Base-by-base conservation (phyloP, 345 rosid genomes). In the Erysimum cheiranthoides region DNA sequence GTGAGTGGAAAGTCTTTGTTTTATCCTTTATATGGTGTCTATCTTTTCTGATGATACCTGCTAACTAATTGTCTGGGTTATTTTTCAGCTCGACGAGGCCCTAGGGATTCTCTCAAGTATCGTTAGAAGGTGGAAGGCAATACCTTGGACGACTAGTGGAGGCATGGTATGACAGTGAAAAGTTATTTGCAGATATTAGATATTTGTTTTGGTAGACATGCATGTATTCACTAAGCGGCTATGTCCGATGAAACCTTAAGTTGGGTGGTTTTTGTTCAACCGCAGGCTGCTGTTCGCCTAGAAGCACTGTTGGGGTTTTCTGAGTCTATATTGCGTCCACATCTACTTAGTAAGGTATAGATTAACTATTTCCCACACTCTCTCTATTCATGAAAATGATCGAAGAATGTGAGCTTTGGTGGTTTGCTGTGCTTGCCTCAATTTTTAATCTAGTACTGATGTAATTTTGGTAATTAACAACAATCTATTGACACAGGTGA, bases 121-220 rank as follows among this genome's bases (percentile, higher is more conserved):
- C 51, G 73, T 84, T 61, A 67, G 51, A 70, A 86, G 82, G 83
- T 89, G 93, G 95, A 85, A 86, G 73, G 83, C 83, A 56, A 81
- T 91, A 78, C 82, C 83, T 8, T 91, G 95, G 97, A 84, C 87
- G n/a, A 84, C 85, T 79, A 82, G 89, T 78, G 97, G 91, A 70
- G 93, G 95, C 84, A 80, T 84, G 90, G 90, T 89, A 89, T 67
- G 86, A 42, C 62, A 21, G 34, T 14, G 62, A 39, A 73, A 14
- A 40, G 16, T 73, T 60, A 49, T 21, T 53, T 68, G 18, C 38
- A 61, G 50, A 12, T 30, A 5, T 12, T 31, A 64, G 10, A 70
- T 64, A 6, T 42, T 12, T 58, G 12, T 57, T 63, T 74, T 45
- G 50, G 54, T 70, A 54, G 53, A 45, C 60, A 57, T 10, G 3